phyloP scores from a whole-genome alignment of 805 yeast species.

The Naumovozyma castellii region DNA sequence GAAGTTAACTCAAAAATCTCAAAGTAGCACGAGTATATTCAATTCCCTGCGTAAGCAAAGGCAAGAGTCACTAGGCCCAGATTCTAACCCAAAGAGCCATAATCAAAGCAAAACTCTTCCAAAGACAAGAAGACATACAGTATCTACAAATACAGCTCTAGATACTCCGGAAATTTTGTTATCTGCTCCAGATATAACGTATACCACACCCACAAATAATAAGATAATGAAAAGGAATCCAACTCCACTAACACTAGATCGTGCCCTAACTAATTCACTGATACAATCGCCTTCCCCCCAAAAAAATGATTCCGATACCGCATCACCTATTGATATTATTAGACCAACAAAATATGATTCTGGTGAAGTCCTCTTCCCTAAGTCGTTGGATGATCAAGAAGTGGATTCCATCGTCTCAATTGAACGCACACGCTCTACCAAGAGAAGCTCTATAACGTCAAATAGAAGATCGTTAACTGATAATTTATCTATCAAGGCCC shows the following conservation, averaged over 20 bases:
- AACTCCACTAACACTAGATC: constrained; percentile 24
- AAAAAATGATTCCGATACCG: too few relatives aligned
- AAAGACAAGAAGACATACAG: neutral
- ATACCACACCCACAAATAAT: constrained; percentile 5
- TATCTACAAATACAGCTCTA: neutral
- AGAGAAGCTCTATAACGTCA: constrained; percentile 33
- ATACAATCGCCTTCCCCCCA: too few relatives aligned
- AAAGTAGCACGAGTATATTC: constrained; percentile 25
- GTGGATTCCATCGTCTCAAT: constrained; percentile 65
- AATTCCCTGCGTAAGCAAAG: constrained; percentile 12
- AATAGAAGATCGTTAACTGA: constrained; percentile 26
- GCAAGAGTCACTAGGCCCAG: neutral
- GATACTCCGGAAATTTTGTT: neutral
- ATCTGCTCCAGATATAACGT: neutral
- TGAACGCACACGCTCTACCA: constrained; percentile 58
- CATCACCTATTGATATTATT: neutral
- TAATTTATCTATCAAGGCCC: constrained; percentile 31
- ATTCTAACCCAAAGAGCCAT: neutral
- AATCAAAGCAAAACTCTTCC: neutral
- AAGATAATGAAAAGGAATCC: constrained; percentile 15
- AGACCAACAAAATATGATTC: constrained; percentile 24
- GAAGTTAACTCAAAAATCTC: constrained; percentile 20
- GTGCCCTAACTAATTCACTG: constrained; percentile 1
- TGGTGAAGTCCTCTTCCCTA: constrained; percentile 64
- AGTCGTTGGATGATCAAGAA: constrained; percentile 53